Percentiles rank a stretch among this genome's conserved stretches.
phyloP scores from a whole-genome alignment of 169 alveolate species.

The Prorocentrum cordatum region DNA sequence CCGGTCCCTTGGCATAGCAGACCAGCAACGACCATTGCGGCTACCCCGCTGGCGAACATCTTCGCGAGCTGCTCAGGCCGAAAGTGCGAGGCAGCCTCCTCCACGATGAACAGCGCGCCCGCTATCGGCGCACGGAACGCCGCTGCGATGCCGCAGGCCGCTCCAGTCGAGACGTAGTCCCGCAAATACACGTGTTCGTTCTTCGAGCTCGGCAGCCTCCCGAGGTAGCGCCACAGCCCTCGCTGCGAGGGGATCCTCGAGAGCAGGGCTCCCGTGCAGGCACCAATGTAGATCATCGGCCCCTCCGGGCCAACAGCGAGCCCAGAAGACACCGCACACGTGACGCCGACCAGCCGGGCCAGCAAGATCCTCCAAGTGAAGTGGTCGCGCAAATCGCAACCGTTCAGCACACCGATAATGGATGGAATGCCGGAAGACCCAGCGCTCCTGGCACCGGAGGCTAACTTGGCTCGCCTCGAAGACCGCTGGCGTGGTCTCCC shows the following conservation, averaged over 20 bases:
- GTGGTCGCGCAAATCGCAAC: slow-evolving; percentile 31
- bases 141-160: slow-evolving; percentile 56
- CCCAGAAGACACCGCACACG: slow-evolving; percentile 42
- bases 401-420: slow-evolving; percentile 39
- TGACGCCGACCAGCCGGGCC: no score
- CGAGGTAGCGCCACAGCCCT: background rate
- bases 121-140: slow-evolving; percentile 49
- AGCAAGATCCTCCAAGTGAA: slow-evolving; percentile 19
- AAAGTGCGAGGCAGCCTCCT: slow-evolving; percentile 48
- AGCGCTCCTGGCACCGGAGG: no score
- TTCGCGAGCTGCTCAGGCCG: slow-evolving; percentile 25
- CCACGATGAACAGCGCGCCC: slow-evolving; percentile 39
- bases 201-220: background rate
- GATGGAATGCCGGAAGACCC: slow-evolving; percentile 51
- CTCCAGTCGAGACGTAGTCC: slow-evolving; percentile 35
- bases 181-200: slow-evolving; percentile 20
- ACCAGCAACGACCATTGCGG: no score
- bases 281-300: slow-evolving; percentile 57
- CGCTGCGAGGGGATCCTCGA: background rate
- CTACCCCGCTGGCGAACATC: no score
- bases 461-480: no score
- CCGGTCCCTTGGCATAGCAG: no score
- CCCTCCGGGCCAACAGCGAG: slow-evolving; percentile 61
- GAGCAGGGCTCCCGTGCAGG: background rate
- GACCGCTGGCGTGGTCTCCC: no score